Base-by-base conservation (phyloP, 768 basidiomycete species). In the Russula olivacea region DNA sequence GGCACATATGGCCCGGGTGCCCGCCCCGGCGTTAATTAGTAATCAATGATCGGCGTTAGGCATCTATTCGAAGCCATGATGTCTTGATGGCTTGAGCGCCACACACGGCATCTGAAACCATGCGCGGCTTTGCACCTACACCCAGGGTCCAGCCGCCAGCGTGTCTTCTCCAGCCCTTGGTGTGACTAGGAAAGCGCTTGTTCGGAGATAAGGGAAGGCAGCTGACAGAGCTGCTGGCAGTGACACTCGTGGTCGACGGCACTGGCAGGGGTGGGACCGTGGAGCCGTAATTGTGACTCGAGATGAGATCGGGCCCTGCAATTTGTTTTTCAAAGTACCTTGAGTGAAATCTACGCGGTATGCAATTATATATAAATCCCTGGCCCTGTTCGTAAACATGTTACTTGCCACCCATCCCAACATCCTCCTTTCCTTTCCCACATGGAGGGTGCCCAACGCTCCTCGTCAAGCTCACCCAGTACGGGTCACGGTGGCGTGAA, bases 361-460 rank as follows among this genome's bases (percentile, higher is more conserved):
- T 14, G 12, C n/a, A 36, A 30, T 9, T 12, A 15, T 11, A 32
- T 43, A 56, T 56, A 40, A 25, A n/a, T 6, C 23, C 40, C 28
- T 4, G 41, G n/a, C 11, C 32, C 21, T 49, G 48, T 11, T 1
- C 1, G 50, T 38, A 25, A n/a, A 9, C 10, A 4, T 21, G 6
- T n/a, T 10, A 21, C 19, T 47, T 36, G 1, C 19, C 8, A 2
- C 17, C 5, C 54, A 2, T 21, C 5, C 54, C 41, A 48, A 12
- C 53, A 4, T 23, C 14, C n/a, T 45, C 1, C 15, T 0, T 11
- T 28, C 48, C 49, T 36, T 34, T n/a, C 11, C 32, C 19, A 40
- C 1, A 64, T 64, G 63, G 11, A 30, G 28, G 48, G 30, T 40
- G 23, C 10, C 5, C 53, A 60, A 32, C 58, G 23, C 49, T 64